A percentile compares a stretch with the other conserved stretches of the same genome.
These are phyloP conservation scores for Suillus bovinus DNA, from an alignment of 768 basidiomycete genomes.

Conservation along the genomic window DNA sequence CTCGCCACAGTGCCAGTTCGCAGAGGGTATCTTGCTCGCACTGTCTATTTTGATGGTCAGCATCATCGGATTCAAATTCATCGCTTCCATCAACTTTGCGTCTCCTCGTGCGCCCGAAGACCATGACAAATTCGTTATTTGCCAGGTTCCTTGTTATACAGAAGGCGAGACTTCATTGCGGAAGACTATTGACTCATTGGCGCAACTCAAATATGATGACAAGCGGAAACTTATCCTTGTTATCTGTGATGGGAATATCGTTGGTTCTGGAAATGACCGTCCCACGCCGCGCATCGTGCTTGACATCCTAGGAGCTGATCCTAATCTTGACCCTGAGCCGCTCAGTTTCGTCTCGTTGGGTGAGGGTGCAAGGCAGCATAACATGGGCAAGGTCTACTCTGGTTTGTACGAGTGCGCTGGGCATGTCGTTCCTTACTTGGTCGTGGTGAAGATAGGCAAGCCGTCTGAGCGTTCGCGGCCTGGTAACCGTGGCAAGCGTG, in stretches of 20 bases:
- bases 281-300: slow-evolving; percentile 96
- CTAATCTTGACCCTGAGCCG: slow-evolving; percentile 92
- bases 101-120: slow-evolving; percentile 83
- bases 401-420: slow-evolving; percentile 92
- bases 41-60: slow-evolving; percentile 91
- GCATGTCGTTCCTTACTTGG: slow-evolving; percentile 94
- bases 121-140: slow-evolving; percentile 96
- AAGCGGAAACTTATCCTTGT: slow-evolving; percentile 93
- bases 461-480: slow-evolving; percentile 91
- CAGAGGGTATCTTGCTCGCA: slow-evolving; percentile 87
- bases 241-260: slow-evolving; percentile 98
- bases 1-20: slow-evolving; percentile 89
- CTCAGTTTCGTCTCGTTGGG: slow-evolving; percentile 93
- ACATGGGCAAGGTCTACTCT: slow-evolving; percentile 98
- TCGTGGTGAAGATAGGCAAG: slow-evolving; percentile 92
- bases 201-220: slow-evolving; percentile 95
- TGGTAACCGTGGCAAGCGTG: slow-evolving; percentile 97
- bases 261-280: slow-evolving; percentile 94
- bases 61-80: slow-evolving; percentile 95
- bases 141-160: slow-evolving; percentile 98
- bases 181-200: slow-evolving; percentile 90
- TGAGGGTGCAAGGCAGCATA: slow-evolving; percentile 94
- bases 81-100: slow-evolving; percentile 86
- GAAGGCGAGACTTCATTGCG: slow-evolving; percentile 88
- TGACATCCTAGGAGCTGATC: slow-evolving; percentile 93